Evolutionary conservation across 176 grass and related monocot species (phyloP).

Genomic region (Puccinellia tenuiflora): DNA sequence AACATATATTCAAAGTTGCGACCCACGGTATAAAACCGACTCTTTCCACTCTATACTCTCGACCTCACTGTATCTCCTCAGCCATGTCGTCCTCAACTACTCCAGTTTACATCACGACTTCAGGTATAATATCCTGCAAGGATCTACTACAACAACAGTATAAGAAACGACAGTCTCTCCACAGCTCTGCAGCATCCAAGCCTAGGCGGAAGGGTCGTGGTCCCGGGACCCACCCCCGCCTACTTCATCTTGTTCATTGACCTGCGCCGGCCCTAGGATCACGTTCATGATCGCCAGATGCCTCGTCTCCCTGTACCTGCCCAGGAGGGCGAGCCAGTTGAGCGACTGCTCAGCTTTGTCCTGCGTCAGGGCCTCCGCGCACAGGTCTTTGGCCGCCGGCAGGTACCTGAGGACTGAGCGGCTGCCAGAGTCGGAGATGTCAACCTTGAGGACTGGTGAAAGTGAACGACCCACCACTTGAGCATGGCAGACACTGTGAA

Average conservation of each 20-base stretch:
- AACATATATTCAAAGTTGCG: not conserved
- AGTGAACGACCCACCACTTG: slow-evolving; percentile 61
- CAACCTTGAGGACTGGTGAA: slow-evolving; percentile 47
- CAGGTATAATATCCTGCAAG: not conserved
- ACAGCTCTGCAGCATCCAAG: not conserved
- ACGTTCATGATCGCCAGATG: slow-evolving; percentile 26
- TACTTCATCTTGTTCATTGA: slow-evolving; percentile 17
- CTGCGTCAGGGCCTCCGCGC: not conserved
- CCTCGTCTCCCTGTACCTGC: slow-evolving; percentile 32
- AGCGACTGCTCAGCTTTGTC: slow-evolving; percentile 12
- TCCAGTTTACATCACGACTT: not conserved
- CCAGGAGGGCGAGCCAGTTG: slow-evolving; percentile 33
- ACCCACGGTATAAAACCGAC: not conserved
- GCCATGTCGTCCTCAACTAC: not conserved
- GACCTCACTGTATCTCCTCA: slow-evolving; percentile 3
- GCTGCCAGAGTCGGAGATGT: slow-evolving; percentile 15
- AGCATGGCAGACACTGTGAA: slow-evolving; percentile 61
- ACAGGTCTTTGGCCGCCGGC: slow-evolving; percentile 14
- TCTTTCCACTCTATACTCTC: not conserved
- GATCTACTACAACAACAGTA: slow-evolving; percentile 1
- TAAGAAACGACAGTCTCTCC: not conserved
- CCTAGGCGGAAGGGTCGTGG: slow-evolving; percentile 24
- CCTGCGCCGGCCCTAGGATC: slow-evolving; percentile 25
- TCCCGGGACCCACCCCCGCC: not conserved
- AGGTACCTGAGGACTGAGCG: slow-evolving; percentile 56